phyloP scores from a whole-genome alignment of 371 early-diverging fungal genomes.

The Mucor plumbeus region DNA sequence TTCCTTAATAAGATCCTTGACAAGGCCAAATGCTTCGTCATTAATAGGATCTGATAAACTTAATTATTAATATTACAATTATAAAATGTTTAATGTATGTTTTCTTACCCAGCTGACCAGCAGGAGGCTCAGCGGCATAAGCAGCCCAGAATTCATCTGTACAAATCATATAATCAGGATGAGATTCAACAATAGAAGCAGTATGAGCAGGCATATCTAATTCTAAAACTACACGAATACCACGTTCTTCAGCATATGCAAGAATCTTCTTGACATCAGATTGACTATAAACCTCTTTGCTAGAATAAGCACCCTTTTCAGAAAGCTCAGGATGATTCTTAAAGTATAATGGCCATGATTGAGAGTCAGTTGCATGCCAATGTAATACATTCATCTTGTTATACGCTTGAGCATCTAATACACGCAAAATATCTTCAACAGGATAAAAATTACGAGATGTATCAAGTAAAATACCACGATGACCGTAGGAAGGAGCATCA shows the following conservation, averaged over 20 bases:
- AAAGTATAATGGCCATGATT: conserved; percentile 76
- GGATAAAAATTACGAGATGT: conserved; percentile 83
- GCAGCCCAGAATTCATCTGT: conserved; percentile 53
- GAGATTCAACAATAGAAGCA: conserved; percentile 43
- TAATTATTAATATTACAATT: background rate
- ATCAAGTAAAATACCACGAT: conserved; percentile 82
- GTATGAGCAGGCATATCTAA: conserved; percentile 86
- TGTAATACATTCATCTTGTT: conserved; percentile 85
- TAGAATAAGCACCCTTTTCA: conserved; percentile 71
- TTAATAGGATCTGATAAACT: conserved; percentile 51
- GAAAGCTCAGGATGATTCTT: conserved; percentile 67
- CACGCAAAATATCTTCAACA: conserved; percentile 60
- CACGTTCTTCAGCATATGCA: conserved; percentile 69
- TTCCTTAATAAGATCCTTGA: conserved; percentile 69
- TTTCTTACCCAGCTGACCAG: conserved; percentile 57
- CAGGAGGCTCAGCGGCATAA: conserved; percentile 70
- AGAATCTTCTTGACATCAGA: conserved; percentile 64
- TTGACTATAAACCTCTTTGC: conserved; percentile 61
- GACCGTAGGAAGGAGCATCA: conserved; percentile 69
- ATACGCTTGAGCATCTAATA: conserved; percentile 79
- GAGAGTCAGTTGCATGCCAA: conserved; percentile 84
- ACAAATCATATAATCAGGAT: conserved; percentile 58
- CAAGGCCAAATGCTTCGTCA: conserved; percentile 56
- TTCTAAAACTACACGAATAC: conserved; percentile 80
- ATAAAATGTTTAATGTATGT: background rate